Percentiles rank a stretch among this genome's conserved stretches.
Evolutionary conservation across 768 basidiomycete species (phyloP).

Genomic region (Crassisporium funariophilum): DNA sequence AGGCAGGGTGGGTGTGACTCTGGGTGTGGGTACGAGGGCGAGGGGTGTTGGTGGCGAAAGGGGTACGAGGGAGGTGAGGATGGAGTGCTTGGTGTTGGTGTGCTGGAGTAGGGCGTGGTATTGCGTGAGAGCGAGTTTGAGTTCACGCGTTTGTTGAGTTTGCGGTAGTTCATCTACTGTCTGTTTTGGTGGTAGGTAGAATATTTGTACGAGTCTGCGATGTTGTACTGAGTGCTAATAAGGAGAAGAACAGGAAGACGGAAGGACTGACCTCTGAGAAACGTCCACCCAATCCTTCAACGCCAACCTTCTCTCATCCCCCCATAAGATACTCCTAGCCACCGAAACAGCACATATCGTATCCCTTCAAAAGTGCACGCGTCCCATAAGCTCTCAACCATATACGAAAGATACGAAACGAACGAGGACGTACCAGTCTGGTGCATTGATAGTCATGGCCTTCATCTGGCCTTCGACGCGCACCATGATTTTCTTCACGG

Average conservation of each 20-base stretch:
- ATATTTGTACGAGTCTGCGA: constrained; percentile 16
- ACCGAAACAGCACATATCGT: constrained; percentile 59
- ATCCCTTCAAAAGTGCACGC: constrained; percentile 50
- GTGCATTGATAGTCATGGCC: constrained; percentile 63
- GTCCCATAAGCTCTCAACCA: neutral
- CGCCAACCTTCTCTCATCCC: constrained; percentile 44
- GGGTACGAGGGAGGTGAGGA: constrained; percentile 36
- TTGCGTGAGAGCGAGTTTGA: constrained; percentile 46
- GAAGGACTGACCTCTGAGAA: constrained; percentile 55
- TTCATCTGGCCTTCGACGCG: constrained; percentile 50
- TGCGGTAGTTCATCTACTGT: neutral
- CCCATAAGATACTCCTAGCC: constrained; percentile 60
- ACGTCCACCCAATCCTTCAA: constrained; percentile 54
- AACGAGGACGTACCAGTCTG: constrained; percentile 55
- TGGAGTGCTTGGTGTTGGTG: constrained; percentile 51
- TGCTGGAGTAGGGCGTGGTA: constrained; percentile 59
- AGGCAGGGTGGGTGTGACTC: constrained; percentile 38
- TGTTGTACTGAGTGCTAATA: neutral
- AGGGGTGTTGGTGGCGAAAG: constrained; percentile 4
- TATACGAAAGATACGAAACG: neutral
- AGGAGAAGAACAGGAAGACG: neutral
- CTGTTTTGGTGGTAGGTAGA: constrained; percentile 3
- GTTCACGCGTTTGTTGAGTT: constrained; percentile 32
- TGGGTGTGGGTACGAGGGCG: constrained; percentile 32
- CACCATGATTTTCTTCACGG: constrained; percentile 59